Percentiles rank a stretch among this genome's conserved stretches.
Conservation (phyloP, 805 yeast genomes). For the Saccharomycopsis oosterbeekiorum region DNA sequence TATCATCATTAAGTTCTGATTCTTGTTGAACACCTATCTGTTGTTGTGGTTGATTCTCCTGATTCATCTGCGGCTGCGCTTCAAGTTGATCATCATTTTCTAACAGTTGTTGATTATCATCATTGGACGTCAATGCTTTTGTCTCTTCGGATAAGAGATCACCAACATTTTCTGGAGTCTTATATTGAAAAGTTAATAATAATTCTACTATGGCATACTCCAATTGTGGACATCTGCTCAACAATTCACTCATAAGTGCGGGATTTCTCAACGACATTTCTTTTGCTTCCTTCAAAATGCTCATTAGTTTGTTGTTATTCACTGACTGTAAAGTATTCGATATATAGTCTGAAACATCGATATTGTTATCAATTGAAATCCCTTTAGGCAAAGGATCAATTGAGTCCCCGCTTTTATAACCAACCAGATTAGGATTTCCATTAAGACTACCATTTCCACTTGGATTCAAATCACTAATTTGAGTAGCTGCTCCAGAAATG, state of each 20-base stretch:
- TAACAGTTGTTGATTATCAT: background rate
- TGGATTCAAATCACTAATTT: constrained; percentile 2
- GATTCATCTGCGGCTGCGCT: background rate
- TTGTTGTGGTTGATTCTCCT: constrained; percentile 12
- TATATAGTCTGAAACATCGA: constrained; percentile 32
- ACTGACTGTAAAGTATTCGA: constrained; percentile 37
- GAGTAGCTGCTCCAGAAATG: constrained; percentile 8
- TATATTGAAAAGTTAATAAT: constrained; percentile 34
- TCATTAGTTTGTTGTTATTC: constrained; percentile 37
- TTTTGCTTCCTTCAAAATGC: constrained; percentile 48
- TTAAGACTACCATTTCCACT: constrained; percentile 31
- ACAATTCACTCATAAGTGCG: constrained; percentile 44
- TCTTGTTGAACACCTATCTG: background rate
- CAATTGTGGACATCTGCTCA: constrained; percentile 70
- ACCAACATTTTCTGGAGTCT: constrained; percentile 24
- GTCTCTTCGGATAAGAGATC: constrained; percentile 13
- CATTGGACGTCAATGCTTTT: background rate
- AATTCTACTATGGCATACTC: constrained; percentile 75
- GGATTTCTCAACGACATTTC: constrained; percentile 49
- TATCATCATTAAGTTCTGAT: background rate
- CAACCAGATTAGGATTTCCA: constrained; percentile 11
- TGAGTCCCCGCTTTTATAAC: constrained; percentile 5
- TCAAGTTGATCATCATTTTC: background rate
- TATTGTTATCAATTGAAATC: constrained; percentile 28
- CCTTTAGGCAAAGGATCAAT: constrained; percentile 51